Evolutionary conservation across 176 grass and related monocot species (phyloP).

Genomic region (Raddia guianensis): DNA sequence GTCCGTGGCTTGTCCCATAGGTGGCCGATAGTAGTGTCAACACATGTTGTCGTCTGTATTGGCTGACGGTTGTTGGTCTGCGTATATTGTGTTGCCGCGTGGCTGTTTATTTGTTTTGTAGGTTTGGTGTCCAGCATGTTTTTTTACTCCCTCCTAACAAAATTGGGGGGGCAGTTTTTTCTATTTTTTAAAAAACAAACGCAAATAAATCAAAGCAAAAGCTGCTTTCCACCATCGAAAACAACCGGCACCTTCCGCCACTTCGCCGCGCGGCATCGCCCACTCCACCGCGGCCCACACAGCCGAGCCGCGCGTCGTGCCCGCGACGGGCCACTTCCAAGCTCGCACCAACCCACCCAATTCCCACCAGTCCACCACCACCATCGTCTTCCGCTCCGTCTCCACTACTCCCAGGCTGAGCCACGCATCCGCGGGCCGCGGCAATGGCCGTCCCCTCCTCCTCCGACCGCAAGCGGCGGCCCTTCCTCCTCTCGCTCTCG

Average conservation of each 20-base stretch:
- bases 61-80: too few species aligned
- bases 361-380: not conserved
- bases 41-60: too few species aligned
- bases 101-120: too few species aligned
- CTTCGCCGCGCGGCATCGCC: slow-evolving; percentile 14
- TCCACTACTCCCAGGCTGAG: not conserved
- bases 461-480: slow-evolving; percentile 46
- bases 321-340: slow-evolving; percentile 36
- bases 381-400: not conserved
- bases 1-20: too few species aligned
- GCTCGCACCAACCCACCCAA: not conserved
- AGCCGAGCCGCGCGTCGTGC: not conserved
- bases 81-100: too few species aligned
- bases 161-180: too few species aligned
- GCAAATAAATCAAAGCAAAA: not conserved
- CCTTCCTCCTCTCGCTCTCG: slow-evolving; percentile 51
- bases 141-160: too few species aligned
- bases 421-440: not conserved
- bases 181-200: too few species aligned
- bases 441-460: slow-evolving; percentile 48
- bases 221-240: not conserved
- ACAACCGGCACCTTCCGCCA: slow-evolving; percentile 16
- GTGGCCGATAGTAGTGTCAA: too few species aligned
- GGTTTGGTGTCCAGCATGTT: too few species aligned
- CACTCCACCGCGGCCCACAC: not conserved